Percentiles rank a stretch among this genome's conserved stretches.
Evolutionary conservation across 257 asterid species (phyloP).

Genomic region (Nicotiana knightiana): DNA sequence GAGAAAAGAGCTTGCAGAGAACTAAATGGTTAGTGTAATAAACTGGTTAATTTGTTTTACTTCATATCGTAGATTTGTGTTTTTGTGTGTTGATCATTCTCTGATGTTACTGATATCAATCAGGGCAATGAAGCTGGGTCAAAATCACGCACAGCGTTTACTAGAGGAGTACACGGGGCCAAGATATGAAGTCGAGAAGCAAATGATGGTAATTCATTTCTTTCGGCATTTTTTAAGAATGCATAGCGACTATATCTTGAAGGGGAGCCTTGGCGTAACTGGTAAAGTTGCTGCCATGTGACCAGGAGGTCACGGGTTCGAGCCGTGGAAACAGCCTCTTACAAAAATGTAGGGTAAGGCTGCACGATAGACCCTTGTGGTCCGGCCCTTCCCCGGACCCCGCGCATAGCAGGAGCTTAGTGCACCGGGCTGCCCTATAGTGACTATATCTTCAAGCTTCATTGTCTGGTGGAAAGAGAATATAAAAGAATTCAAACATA

Average conservation of each 20-base stretch:
- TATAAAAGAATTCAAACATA: neutral
- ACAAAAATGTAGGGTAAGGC: too few species aligned
- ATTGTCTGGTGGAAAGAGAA: neutral
- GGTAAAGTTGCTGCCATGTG: too few species aligned
- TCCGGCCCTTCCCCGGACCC: too few species aligned
- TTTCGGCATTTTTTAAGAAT: neutral
- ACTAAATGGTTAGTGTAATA: slow-evolving; percentile 72
- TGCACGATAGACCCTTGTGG: too few species aligned
- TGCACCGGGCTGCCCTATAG: neutral
- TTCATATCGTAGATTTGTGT: slow-evolving; percentile 9
- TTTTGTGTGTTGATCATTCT: slow-evolving; percentile 9
- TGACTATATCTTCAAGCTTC: neutral
- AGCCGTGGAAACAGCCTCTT: too few species aligned
- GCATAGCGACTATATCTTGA: neutral
- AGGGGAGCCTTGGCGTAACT: too few species aligned
- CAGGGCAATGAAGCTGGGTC: slow-evolving; percentile 78
- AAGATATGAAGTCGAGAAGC: slow-evolving; percentile 78
- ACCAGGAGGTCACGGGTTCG: too few species aligned
- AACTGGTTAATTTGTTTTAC: slow-evolving; percentile 1
- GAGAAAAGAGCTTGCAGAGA: slow-evolving; percentile 71
- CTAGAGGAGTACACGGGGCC: slow-evolving; percentile 68
- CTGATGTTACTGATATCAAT: slow-evolving; percentile 12
- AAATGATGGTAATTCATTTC: slow-evolving; percentile 50
- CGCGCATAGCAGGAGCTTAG: too few species aligned
- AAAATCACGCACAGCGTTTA: slow-evolving; percentile 48